These are phyloP conservation scores for Elsinoe perseae DNA, from an alignment of 2,329 filamentous ascomycete genomes.

Conservation along the genomic window DNA sequence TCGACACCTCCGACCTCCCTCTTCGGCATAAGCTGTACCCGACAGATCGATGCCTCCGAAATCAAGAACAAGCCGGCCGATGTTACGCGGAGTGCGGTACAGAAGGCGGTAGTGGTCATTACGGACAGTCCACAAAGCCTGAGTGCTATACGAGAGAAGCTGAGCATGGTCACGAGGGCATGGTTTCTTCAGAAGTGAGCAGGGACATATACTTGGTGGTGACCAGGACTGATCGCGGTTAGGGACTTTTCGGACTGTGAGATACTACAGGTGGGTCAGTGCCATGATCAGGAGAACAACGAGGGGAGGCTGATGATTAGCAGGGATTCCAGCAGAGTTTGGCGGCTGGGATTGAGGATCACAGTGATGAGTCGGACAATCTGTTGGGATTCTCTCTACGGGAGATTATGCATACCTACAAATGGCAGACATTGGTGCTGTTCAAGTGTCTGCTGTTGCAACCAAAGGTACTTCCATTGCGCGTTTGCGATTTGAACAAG, in stretches of 20 bases:
- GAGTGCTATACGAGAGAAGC: constrained; percentile 78
- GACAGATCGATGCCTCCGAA: constrained; percentile 74
- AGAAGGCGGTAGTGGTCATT: constrained; percentile 95
- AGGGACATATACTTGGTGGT: neutral
- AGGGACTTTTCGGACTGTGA: constrained; percentile 84
- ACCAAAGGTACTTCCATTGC: constrained; percentile 61
- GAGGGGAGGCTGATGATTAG: constrained; percentile 10
- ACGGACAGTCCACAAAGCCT: constrained; percentile 85
- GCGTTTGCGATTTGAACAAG: neutral
- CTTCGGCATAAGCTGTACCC: constrained; percentile 91
- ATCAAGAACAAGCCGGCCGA: constrained; percentile 74
- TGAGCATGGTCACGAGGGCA: constrained; percentile 83
- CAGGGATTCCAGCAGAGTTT: constrained; percentile 86
- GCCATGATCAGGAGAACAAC: neutral
- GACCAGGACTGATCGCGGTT: constrained; percentile 1
- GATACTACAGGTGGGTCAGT: constrained; percentile 57
- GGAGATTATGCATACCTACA: constrained; percentile 89
- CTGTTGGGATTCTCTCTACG: constrained; percentile 74
- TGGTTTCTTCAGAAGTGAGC: constrained; percentile 83
- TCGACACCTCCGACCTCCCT: constrained; percentile 62
- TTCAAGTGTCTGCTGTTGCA: constrained; percentile 91
- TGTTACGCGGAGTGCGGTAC: constrained; percentile 93
- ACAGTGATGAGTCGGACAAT: constrained; percentile 70
- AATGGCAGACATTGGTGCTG: constrained; percentile 85
- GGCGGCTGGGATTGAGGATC: constrained; percentile 48